phyloP scores from a whole-genome alignment of 352 stramenopile species.

The Phytopythium aichiense region DNA sequence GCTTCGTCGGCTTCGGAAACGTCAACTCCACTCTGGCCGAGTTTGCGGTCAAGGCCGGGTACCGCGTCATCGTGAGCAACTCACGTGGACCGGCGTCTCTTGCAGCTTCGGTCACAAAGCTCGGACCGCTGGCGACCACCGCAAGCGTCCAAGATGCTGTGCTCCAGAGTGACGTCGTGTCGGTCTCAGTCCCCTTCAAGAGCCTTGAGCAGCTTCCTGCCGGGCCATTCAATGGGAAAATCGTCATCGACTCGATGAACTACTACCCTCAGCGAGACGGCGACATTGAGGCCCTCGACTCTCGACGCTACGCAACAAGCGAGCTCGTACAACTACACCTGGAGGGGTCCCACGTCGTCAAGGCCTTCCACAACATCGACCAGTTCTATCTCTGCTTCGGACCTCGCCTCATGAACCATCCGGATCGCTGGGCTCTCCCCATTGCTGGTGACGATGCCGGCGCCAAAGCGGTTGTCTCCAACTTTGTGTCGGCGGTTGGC shows the following conservation, averaged over 20 bases:
- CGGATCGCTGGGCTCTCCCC: not conserved
- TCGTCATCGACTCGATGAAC: not conserved
- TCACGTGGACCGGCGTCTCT: not conserved
- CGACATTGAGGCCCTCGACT: not conserved
- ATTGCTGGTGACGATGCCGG: not conserved
- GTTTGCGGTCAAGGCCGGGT: not conserved
- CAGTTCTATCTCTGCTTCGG: not conserved
- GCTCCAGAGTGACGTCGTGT: not conserved
- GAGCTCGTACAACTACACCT: not conserved
- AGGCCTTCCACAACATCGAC: not conserved
- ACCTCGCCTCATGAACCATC: not conserved
- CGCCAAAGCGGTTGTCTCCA: not conserved
- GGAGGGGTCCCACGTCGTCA: not conserved
- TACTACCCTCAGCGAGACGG: not conserved
- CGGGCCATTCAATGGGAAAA: not conserved
- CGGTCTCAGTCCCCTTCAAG: not conserved
- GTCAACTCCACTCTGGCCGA: not conserved
- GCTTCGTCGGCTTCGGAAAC: not conserved
- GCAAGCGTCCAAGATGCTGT: not conserved
- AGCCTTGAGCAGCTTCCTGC: not conserved
- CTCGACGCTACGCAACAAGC: not conserved
- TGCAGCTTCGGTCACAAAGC: not conserved
- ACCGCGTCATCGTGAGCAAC: not conserved
- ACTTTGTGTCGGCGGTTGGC: not conserved
- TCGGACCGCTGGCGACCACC: not conserved